phyloP scores from a whole-genome alignment of 2,329 filamentous ascomycete species.

The Hypomyces perniciosus region DNA sequence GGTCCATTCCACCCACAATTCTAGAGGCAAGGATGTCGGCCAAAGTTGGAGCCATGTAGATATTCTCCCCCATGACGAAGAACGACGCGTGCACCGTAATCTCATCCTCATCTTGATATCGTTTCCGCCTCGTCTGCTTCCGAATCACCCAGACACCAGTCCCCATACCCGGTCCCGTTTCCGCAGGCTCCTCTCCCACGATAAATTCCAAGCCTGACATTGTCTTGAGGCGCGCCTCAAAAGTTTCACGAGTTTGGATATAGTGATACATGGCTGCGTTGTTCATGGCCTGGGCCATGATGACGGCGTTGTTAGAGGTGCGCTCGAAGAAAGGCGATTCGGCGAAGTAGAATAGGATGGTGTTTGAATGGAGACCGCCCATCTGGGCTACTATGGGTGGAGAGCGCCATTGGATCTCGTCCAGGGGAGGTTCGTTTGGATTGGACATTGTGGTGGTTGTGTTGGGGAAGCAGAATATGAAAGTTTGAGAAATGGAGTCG shows the following conservation, averaged over 20 bases:
- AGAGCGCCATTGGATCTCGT: constrained; percentile 62
- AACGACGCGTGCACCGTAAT: constrained; percentile 55
- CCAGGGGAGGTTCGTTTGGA: constrained; percentile 48
- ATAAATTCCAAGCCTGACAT: constrained; percentile 64
- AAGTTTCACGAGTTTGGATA: constrained; percentile 55
- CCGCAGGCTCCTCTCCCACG: constrained; percentile 58
- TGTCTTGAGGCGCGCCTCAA: constrained; percentile 55
- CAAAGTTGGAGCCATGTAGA: constrained; percentile 60
- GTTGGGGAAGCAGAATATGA: not conserved
- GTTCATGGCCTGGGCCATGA: constrained; percentile 56
- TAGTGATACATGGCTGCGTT: constrained; percentile 53
- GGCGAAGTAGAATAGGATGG: constrained; percentile 62
- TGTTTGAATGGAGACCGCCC: constrained; percentile 58
- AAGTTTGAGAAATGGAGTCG: constrained; percentile 2
- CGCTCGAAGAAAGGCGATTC: constrained; percentile 62
- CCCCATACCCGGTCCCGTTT: constrained; percentile 57
- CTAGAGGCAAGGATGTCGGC: constrained; percentile 54
- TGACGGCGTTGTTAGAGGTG: constrained; percentile 61
- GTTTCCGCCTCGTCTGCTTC: constrained; percentile 59
- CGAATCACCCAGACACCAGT: constrained; percentile 65
- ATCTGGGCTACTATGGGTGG: constrained; percentile 44
- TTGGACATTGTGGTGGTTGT: constrained; percentile 31
- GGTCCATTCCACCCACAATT: constrained; percentile 40
- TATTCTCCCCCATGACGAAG: constrained; percentile 59
- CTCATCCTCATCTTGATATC: constrained; percentile 50